These are phyloP conservation scores for Megacollybia marginata DNA, from an alignment of 768 basidiomycete genomes.

Conservation along the genomic window DNA sequence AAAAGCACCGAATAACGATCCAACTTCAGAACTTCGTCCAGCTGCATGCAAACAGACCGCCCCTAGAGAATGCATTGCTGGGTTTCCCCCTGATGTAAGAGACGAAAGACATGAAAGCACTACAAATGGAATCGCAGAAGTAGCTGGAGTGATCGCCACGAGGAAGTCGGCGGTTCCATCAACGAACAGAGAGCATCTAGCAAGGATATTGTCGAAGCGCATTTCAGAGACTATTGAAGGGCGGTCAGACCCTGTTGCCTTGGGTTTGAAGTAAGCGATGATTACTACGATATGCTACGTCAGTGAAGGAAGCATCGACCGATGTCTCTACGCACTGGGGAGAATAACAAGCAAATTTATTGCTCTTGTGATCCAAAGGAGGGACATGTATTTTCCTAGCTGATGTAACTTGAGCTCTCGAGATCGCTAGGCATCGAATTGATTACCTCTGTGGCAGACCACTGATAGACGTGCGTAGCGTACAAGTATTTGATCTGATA, in stretches of 20 bases:
- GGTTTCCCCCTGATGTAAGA: conserved; percentile 62
- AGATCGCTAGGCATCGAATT: conserved; percentile 3
- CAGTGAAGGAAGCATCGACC: neutral
- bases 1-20: conserved; percentile 65
- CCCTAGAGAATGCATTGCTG: conserved; percentile 61
- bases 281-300: conserved; percentile 34
- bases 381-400: conserved; percentile 72
- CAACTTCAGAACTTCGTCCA: conserved; percentile 38
- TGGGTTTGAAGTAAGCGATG: conserved; percentile 54
- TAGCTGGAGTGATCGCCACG: conserved; percentile 44
- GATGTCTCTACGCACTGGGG: conserved; percentile 36
- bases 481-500: conserved; percentile 76
- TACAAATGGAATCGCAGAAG: conserved; percentile 47
- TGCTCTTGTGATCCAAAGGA: conserved; percentile 58
- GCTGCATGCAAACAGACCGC: conserved; percentile 60
- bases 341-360: conserved; percentile 59
- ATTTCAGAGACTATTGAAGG: conserved; percentile 47
- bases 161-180: conserved; percentile 61
- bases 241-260: conserved; percentile 20
- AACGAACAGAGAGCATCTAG: conserved; percentile 55
- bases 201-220: conserved; percentile 61
- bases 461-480: conserved; percentile 62
- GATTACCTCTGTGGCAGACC: conserved; percentile 53
- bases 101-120: conserved; percentile 55
- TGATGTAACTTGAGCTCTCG: conserved; percentile 13